These are phyloP conservation scores for Mycena crocata DNA, from an alignment of 768 basidiomycete species.

Conservation along the genomic window DNA sequence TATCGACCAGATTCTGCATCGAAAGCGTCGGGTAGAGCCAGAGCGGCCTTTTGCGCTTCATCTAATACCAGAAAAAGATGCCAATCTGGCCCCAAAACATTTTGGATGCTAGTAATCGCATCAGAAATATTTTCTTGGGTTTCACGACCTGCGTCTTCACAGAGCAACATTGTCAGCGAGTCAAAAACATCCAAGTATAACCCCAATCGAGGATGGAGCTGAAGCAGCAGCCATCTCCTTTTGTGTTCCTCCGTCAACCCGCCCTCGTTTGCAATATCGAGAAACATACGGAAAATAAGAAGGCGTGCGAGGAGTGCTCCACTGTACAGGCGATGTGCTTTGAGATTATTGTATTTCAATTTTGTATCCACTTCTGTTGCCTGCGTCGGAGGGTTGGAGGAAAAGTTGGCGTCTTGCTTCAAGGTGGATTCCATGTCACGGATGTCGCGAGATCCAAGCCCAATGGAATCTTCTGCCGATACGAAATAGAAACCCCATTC, in stretches of 20 bases:
- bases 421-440: background rate
- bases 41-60: background rate
- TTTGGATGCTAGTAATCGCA: background rate
- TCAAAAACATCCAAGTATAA: background rate
- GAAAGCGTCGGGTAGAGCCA: background rate
- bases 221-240: constrained; percentile 20
- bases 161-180: background rate
- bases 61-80: constrained; percentile 2
- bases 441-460: constrained; percentile 14
- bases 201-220: background rate
- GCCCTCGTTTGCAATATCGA: background rate
- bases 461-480: background rate
- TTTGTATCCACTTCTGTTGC: background rate
- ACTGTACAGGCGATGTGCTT: background rate
- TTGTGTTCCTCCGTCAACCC: constrained; percentile 14
- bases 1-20: background rate
- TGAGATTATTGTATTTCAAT: background rate
- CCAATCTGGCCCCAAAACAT: background rate
- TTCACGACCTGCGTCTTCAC: background rate
- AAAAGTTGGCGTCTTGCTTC: background rate
- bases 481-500: constrained; percentile 30
- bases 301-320: constrained; percentile 21
- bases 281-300: constrained; percentile 22
- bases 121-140: background rate
- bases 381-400: background rate